Evolutionary conservation across 352 stramenopile species (phyloP).

Genomic region (Pythium periplocum): DNA sequence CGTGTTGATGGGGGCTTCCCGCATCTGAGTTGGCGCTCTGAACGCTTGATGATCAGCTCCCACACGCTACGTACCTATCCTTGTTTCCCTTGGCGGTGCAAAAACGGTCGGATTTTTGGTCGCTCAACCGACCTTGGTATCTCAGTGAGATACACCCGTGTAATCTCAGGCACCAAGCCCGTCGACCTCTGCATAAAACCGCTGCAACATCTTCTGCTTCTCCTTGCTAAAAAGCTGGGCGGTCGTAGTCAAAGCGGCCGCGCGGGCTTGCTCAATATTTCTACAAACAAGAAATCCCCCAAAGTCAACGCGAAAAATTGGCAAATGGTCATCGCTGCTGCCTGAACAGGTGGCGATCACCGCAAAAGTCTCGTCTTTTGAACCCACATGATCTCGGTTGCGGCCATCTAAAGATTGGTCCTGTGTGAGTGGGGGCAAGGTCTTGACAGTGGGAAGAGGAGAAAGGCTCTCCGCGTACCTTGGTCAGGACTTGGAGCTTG

Average conservation of each 20-base stretch:
- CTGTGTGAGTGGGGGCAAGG: no score
- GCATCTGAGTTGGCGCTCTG: no score
- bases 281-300: conserved; percentile 8
- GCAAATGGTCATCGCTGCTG: no score
- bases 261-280: conserved; percentile 18
- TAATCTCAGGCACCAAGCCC: conserved; percentile 8
- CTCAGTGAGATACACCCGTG: no score
- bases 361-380: no score
- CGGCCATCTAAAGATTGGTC: conserved; percentile 13
- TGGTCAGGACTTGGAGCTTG: conserved; percentile 15
- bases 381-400: conserved; percentile 20
- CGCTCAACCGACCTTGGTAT: no score
- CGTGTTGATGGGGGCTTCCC: no score
- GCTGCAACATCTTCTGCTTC: conserved; percentile 23
- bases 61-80: no score
- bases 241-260: conserved; percentile 12
- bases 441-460: not conserved
- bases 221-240: conserved; percentile 21
- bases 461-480: conserved; percentile 14
- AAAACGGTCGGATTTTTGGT: no score
- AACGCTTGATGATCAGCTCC: no score
- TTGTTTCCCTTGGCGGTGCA: no score
- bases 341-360: no score
- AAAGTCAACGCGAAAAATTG: conserved; percentile 3
- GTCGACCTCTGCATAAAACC: conserved; percentile 18